Evolutionary conservation across 441 rosid genomes (phyloP).

Genomic region (Rhodomyrtus psidioides): DNA sequence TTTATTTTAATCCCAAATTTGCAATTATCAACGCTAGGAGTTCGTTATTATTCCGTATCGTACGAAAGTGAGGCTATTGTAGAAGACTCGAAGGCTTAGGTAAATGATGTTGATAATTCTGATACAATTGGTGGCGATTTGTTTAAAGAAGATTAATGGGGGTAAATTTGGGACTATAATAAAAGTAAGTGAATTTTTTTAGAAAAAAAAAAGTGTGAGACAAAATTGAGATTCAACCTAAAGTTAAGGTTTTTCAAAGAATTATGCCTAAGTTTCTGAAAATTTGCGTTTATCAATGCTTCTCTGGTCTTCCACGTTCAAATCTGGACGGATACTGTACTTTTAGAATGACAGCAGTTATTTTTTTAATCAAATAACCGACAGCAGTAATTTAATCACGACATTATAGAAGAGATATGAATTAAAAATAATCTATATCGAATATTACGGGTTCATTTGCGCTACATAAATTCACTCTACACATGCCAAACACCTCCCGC

Average conservation of each 20-base stretch:
- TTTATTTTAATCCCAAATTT: too few relatives aligned
- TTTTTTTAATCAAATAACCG: background rate
- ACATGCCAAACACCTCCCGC: background rate
- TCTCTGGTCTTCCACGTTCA: background rate
- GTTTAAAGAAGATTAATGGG: background rate
- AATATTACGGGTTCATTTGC: background rate
- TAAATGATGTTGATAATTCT: background rate
- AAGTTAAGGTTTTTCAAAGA: background rate
- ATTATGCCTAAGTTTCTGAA: background rate
- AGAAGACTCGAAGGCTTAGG: fast-evolving
- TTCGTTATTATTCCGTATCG: fast-evolving
- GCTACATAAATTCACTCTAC: background rate
- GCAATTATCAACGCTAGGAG: background rate
- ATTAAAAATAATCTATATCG: background rate
- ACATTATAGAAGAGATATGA: background rate
- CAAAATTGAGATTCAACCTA: fast-evolving
- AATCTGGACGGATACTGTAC: background rate
- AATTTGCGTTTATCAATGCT: background rate
- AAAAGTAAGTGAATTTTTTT: background rate
- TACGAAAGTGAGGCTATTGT: background rate
- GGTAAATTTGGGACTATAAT: background rate
- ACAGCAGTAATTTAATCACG: background rate
- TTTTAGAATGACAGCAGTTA: background rate
- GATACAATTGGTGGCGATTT: fast-evolving
- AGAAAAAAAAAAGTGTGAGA: background rate